phyloP scores from a whole-genome alignment of 441 rosid species.

The Jatropha podagrica region DNA sequence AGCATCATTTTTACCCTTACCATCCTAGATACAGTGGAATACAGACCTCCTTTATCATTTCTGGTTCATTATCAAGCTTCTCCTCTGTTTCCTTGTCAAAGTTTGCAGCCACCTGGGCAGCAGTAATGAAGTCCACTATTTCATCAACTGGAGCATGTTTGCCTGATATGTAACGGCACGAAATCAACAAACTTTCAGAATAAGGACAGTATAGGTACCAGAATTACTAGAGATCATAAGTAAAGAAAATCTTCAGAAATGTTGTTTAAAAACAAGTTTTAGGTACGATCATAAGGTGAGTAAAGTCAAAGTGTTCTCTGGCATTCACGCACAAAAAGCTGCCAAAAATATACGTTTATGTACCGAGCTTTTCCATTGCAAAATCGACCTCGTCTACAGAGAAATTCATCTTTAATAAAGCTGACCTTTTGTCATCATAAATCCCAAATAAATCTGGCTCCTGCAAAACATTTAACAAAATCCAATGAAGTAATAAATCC shows the following conservation, averaged over 20 bases:
- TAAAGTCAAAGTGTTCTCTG: not conserved
- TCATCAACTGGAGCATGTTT: constrained; percentile 56
- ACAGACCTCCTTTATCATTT: constrained; percentile 39
- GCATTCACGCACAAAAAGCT: not conserved
- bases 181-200: constrained; percentile 14
- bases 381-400: constrained; percentile 58
- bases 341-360: constrained; percentile 12
- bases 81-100: constrained; percentile 45
- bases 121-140: constrained; percentile 80
- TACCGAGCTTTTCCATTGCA: constrained; percentile 83
- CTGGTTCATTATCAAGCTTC: constrained; percentile 34
- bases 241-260: no score
- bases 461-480: constrained; percentile 36
- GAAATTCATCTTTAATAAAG: constrained; percentile 75
- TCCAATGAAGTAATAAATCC: not conserved
- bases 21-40: not conserved
- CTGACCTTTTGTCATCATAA: constrained; percentile 46
- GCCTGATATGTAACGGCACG: constrained; percentile 43
- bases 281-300: not conserved
- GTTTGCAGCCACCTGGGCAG: constrained; percentile 76
- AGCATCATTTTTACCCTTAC: not conserved
- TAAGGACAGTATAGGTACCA: not conserved
- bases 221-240: not conserved
- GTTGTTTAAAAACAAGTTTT: not conserved
- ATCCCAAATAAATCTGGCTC: constrained; percentile 56